These are phyloP conservation scores for Yamadazyma conglobata DNA, from an alignment of 1,139 yeast genomes.

Conservation along the genomic window DNA sequence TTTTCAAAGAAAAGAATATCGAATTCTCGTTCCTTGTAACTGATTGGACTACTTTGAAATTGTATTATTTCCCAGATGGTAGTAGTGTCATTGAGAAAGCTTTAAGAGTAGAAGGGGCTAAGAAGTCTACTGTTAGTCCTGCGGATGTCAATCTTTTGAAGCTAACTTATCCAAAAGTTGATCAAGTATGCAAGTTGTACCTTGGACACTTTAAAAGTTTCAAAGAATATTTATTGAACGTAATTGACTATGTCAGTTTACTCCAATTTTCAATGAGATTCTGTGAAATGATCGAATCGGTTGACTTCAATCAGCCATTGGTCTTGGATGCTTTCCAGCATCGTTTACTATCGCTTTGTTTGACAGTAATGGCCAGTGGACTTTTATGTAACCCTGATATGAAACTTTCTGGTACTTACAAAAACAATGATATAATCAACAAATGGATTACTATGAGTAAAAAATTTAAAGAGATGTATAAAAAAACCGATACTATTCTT, in stretches of 20 bases:
- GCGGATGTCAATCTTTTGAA: slow-evolving; percentile 20
- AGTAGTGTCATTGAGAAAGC: slow-evolving; percentile 9
- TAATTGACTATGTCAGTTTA: slow-evolving; percentile 15
- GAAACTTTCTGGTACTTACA: slow-evolving; percentile 7
- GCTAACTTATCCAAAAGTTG: slow-evolving; percentile 16
- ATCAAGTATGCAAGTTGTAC: slow-evolving; percentile 11
- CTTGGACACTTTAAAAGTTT: slow-evolving; percentile 16
- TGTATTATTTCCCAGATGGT: slow-evolving; percentile 6
- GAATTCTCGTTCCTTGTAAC: slow-evolving; percentile 2
- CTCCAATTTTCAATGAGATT: slow-evolving; percentile 8
- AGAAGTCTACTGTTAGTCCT: slow-evolving; percentile 10
- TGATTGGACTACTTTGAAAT: slow-evolving; percentile 4
- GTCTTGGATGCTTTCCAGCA: slow-evolving; percentile 11
- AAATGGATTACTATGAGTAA: slow-evolving; percentile 27
- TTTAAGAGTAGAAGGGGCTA: slow-evolving; percentile 10
- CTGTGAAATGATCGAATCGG: slow-evolving; percentile 4
- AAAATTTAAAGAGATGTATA: slow-evolving; percentile 18
- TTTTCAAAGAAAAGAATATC: slow-evolving; percentile 4
- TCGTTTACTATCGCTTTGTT: slow-evolving; percentile 17
- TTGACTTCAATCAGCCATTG: slow-evolving; percentile 7
- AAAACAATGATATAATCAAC: slow-evolving; percentile 16
- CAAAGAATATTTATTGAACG: slow-evolving; percentile 16
- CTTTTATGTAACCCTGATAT: slow-evolving; percentile 16
- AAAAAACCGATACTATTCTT: slow-evolving; percentile 20
- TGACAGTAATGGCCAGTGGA: slow-evolving; percentile 24